These are phyloP conservation scores for Leptographium galeiforme DNA, from an alignment of 2,329 filamentous ascomycete genomes.

Conservation along the genomic window DNA sequence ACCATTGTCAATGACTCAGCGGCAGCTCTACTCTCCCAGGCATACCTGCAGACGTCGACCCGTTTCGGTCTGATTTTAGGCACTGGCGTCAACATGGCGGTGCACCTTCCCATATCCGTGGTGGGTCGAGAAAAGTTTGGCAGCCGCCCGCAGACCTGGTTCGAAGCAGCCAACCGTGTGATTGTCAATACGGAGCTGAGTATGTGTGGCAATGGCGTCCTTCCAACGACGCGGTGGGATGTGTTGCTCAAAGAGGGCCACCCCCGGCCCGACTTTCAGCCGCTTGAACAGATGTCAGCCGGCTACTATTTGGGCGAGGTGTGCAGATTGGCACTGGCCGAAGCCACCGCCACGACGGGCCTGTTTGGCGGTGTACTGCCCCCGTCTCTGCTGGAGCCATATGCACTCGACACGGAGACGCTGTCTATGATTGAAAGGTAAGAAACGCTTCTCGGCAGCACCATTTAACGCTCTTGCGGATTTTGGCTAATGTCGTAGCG, in stretches of 20 bases:
- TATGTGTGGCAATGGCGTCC: conserved; percentile 48
- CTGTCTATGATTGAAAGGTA: conserved; percentile 45
- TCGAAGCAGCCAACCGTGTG: conserved; percentile 44
- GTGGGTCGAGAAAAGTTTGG: conserved; percentile 45
- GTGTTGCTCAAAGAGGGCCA: conserved; percentile 35
- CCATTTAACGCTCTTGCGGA: no score
- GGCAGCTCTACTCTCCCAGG: conserved; percentile 51
- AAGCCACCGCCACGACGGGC: conserved; percentile 41
- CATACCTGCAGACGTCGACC: conserved; percentile 44
- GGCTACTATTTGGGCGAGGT: conserved; percentile 57
- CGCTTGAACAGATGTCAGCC: conserved; percentile 47
- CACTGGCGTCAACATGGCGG: conserved; percentile 54
- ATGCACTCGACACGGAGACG: conserved; percentile 48
- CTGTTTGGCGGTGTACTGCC: conserved; percentile 45
- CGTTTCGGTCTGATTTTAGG: conserved; percentile 53
- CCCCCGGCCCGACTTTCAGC: conserved; percentile 45
- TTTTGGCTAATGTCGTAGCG: neutral
- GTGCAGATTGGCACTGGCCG: conserved; percentile 41
- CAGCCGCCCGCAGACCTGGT: conserved; percentile 39
- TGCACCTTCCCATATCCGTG: conserved; percentile 45
- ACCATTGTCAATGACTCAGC: conserved; percentile 56
- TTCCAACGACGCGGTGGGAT: conserved; percentile 52
- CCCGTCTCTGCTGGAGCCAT: conserved; percentile 34
- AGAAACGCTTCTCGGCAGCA: no score
- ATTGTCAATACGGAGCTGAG: conserved; percentile 55